Conservation (phyloP, 495 filamentous ascomycete genomes). For the Terfezia boudieri region DNA sequence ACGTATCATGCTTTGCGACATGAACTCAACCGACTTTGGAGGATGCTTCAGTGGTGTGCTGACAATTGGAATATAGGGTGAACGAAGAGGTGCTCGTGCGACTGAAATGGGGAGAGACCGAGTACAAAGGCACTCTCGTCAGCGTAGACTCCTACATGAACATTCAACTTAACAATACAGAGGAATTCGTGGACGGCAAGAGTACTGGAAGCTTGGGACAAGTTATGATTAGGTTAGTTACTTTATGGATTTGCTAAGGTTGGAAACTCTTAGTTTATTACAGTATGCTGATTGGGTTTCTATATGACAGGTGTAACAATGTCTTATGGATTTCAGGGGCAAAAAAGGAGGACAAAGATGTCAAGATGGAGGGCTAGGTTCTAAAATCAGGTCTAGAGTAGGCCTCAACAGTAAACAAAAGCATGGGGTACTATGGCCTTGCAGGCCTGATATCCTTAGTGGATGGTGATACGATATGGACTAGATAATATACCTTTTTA, state of each 20-base stretch:
- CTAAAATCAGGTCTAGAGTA: background rate
- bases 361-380: slow-evolving; percentile 28
- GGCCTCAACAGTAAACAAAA: too few species aligned
- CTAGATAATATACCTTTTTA: too few species aligned
- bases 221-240: slow-evolving; percentile 64
- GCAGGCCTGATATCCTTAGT: too few species aligned
- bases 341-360: slow-evolving; percentile 20
- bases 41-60: background rate
- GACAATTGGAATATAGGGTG: slow-evolving; percentile 30
- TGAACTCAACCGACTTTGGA: too few species aligned
- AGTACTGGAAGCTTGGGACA: slow-evolving; percentile 62
- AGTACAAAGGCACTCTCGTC: slow-evolving; percentile 83
- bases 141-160: slow-evolving; percentile 98
- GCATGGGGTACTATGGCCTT: too few species aligned
- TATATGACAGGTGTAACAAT: slow-evolving; percentile 55
- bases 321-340: slow-evolving; percentile 57
- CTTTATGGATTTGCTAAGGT: background rate
- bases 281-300: background rate
- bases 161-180: slow-evolving; percentile 67
- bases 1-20: slow-evolving; percentile 20
- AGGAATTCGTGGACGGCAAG: slow-evolving; percentile 82
- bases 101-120: slow-evolving; percentile 92
- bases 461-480: too few species aligned
- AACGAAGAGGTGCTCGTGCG: slow-evolving; percentile 74
- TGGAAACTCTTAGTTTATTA: slow-evolving; percentile 1